Percentiles rank a stretch among this genome's conserved stretches.
These are phyloP conservation scores for Mucor sp. DNA, from an alignment of 371 early-diverging fungal genomes.

Conservation along the genomic window DNA sequence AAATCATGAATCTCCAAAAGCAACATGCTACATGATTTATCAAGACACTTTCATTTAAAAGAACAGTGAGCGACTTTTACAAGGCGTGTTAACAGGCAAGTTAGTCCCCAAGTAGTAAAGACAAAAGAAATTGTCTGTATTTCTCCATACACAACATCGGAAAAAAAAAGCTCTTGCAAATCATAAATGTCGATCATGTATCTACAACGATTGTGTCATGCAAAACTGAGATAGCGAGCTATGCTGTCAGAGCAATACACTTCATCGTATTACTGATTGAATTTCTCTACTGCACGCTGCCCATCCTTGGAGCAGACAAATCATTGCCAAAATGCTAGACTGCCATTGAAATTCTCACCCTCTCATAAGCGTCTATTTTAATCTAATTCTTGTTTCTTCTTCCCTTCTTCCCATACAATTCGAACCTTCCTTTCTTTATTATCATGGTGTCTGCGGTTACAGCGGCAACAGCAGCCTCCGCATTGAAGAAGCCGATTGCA, in stretches of 20 bases:
- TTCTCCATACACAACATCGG: background rate
- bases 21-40: too few species aligned
- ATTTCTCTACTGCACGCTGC: background rate
- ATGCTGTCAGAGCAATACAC: background rate
- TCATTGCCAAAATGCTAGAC: background rate
- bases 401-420: background rate
- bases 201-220: background rate
- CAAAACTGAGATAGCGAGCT: background rate
- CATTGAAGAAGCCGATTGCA: constrained; percentile 16
- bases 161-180: background rate
- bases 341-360: constrained; percentile 1
- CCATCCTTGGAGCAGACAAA: background rate
- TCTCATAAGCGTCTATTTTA: background rate
- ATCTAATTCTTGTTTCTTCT: background rate
- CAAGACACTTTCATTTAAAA: too few species aligned
- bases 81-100: background rate
- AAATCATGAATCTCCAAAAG: too few species aligned
- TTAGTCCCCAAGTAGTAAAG: background rate
- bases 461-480: constrained; percentile 1
- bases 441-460: constrained; percentile 9
- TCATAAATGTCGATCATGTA: background rate
- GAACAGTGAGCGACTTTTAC: background rate
- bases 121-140: background rate
- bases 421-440: background rate
- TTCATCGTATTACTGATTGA: background rate